phyloP scores from a whole-genome alignment of 2,329 filamentous ascomycete species.

The Venturia pyrina region DNA sequence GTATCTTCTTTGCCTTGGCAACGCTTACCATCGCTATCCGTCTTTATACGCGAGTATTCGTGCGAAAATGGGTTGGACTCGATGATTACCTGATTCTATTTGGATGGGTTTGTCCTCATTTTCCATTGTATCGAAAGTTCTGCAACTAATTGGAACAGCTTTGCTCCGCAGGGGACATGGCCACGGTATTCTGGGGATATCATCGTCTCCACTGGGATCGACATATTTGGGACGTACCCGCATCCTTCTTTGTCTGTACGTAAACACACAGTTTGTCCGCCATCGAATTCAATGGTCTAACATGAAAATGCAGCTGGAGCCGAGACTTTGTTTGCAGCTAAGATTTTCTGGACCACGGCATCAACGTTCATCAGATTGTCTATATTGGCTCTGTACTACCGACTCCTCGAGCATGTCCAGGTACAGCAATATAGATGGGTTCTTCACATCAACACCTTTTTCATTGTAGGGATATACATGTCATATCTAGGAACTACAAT shows the following conservation, averaged over 20 bases:
- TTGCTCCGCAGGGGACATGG: not conserved
- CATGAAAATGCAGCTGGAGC: not conserved
- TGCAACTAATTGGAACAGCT: not conserved
- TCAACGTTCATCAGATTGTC: conserved; percentile 34
- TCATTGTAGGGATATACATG: conserved; percentile 29
- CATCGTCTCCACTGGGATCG: conserved; percentile 8
- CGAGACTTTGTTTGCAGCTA: conserved; percentile 19
- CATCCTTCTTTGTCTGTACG: not conserved
- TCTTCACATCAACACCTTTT: conserved; percentile 29
- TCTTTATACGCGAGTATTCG: conserved; percentile 3
- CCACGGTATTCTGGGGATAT: conserved; percentile 1
- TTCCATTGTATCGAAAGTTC: not conserved
- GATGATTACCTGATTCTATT: conserved; percentile 4
- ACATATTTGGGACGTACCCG: conserved; percentile 12
- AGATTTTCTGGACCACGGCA: conserved; percentile 31
- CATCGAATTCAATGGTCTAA: not conserved
- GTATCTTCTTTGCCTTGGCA: not conserved
- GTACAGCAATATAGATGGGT: conserved; percentile 29
- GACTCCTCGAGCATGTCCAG: conserved; percentile 31
- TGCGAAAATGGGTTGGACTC: conserved; percentile 8
- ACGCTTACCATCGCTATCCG: not conserved
- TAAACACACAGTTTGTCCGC: not conserved
- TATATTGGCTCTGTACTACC: conserved; percentile 36
- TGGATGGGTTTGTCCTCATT: not conserved
- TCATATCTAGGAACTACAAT: conserved; percentile 32